phyloP scores from a whole-genome alignment of 495 filamentous ascomycete species.

The Talaromyces proteolyticus region DNA sequence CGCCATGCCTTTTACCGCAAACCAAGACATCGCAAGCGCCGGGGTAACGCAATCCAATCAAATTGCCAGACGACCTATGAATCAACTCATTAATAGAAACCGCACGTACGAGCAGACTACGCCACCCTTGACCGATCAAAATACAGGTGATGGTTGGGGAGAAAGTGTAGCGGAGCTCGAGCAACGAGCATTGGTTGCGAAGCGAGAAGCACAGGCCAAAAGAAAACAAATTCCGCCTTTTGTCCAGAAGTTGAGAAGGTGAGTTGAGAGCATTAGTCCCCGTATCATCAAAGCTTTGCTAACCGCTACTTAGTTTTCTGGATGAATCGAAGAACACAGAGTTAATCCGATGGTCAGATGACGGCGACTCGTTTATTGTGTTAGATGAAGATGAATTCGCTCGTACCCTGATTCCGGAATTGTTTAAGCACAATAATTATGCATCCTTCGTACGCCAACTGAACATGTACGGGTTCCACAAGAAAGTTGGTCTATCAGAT shows the following conservation, averaged over 20 bases:
- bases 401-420: slow-evolving; percentile 90
- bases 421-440: slow-evolving; percentile 99
- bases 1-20: slow-evolving; percentile 25
- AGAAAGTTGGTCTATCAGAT: slow-evolving; percentile 93
- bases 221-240: slow-evolving; percentile 95
- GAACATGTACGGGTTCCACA: slow-evolving; percentile 99
- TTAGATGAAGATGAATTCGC: slow-evolving; percentile 98
- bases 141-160: slow-evolving; percentile 42
- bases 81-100: slow-evolving; percentile 51
- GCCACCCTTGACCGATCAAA: slow-evolving; percentile 43
- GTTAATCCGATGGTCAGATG: slow-evolving; percentile 94
- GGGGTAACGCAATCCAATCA: slow-evolving; percentile 52
- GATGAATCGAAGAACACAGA: slow-evolving; percentile 89
- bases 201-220: slow-evolving; percentile 77
- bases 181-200: slow-evolving; percentile 66
- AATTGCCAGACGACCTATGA: slow-evolving; percentile 58
- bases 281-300: slow-evolving; percentile 9
- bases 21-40: slow-evolving; percentile 36
- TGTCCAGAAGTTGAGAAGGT: slow-evolving; percentile 98
- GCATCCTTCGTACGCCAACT: slow-evolving; percentile 97
- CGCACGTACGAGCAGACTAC: slow-evolving; percentile 40
- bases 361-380: slow-evolving; percentile 93
- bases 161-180: slow-evolving; percentile 73
- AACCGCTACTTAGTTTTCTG: slow-evolving; percentile 61
- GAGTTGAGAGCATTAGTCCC: too few relatives aligned